Base-by-base conservation (phyloP, 2,329 filamentous ascomycete genomes). In the Paraphaeosphaeria minitans region DNA sequence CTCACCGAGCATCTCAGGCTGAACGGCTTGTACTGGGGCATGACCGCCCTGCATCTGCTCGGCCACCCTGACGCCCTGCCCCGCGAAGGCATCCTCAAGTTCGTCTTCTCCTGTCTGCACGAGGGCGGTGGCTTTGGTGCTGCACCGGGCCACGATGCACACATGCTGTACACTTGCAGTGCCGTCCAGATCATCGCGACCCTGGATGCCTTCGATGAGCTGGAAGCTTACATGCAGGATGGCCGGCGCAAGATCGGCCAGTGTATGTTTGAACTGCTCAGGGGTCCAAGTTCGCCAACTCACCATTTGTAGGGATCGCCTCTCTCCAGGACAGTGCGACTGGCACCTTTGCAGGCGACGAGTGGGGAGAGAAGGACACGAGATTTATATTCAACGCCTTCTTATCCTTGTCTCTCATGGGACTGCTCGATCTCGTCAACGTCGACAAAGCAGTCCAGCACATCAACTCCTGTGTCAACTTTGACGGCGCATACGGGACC, bases 321-420 rank as follows among this genome's bases (percentile, higher is more conserved):
- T 81, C 82, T 62, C 84, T 97, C 53, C 95, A 99, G 73, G 89
- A 97, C 73, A 82, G 80, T 21, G 82, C 89, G 56, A 92, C 89
- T 3, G 95, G 95, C 59, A 95, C 91, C 0, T 98, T 99, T 77
- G 87, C 89, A 55, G 95, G 95, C 51, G 95, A 99, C 72, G 89
- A 96, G 77, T 99, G 93, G 93, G 95, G 95, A 33, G 95, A 99
- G 77, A 89, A 90, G 63, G 95, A 99, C 77, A 98, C 95, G 0
- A 88, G 95, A 24, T 99, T 99, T 74, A 83, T 99, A 12, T 98
- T 96, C 73, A 90, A 90, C 37, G 93, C 92, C 8, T 83, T 99
- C 56, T 96, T 96, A 74, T 92, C 92, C 0, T 83, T 99, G 16
- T 97, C 94, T 0, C 85, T 99, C 10, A 83, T 99, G 19, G 85